Base-by-base conservation (phyloP, 352 stramenopile genomes). In the Phytophthora citrophthora region DNA sequence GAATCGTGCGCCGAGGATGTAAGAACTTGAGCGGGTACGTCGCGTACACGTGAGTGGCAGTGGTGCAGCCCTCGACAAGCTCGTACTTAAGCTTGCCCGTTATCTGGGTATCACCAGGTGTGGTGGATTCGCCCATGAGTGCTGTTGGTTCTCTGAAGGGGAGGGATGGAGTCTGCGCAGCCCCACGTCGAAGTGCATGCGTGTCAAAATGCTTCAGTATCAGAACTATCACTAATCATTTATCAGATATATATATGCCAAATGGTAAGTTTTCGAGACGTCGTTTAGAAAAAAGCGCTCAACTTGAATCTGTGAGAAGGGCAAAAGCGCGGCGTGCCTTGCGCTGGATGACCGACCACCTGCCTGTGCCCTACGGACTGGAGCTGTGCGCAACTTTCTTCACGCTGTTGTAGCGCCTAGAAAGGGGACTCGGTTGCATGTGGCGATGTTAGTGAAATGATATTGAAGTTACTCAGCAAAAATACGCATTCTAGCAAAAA, bases 11-110 rank as follows among this genome's bases (percentile, higher is more conserved):
- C 34, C 75, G 79, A 40, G 88, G 88, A 34, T 94, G 88, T 24
- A 96, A 75, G 65, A 96, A 96, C 65, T 96, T 96, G 66, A 96
- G 70, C 50, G 88, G 88, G 40, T 96, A 96, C 58, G 84, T 90
- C 46, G 84, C 88, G 66, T 87, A 94, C 55, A 89, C 86, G 56
- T 88, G 75, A 16, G 88, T 96, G 20, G 82, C 69, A 5, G 74
- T 60, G 5, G 88, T 96, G 36, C 62, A 56, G 20, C 81, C 81
- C 20, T 81, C 74, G 38, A 91, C 86, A n/a, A 83, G 45, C 57
- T 91, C 76, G 64, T 94, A 93, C 34, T 79, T 84, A 49, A 94
- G 76, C 65, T 80, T 80, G 15, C 83, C 83, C 4, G 66, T 81
- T 6, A 23, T 43, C 26, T 41, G 20, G 15, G 7, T 29, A 16